Evolutionary conservation across 116 monocot genomes (phyloP).

Genomic region (Zostera marina): DNA sequence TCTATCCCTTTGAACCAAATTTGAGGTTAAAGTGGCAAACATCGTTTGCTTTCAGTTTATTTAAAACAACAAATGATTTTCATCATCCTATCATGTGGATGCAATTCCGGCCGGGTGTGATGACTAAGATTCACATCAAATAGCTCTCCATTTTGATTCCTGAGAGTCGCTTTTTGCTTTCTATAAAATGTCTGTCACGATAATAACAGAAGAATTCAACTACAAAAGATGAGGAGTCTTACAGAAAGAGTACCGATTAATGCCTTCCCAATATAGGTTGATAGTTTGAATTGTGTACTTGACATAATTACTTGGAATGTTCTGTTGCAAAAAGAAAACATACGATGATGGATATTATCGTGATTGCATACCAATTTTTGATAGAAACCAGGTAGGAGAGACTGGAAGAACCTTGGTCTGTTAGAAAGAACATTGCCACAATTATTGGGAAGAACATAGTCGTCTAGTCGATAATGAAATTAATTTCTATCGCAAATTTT

Average conservation of each 20-base stretch:
- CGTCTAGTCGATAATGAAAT: too few species aligned
- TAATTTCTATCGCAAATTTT: too few species aligned
- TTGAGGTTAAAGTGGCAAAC: too few species aligned
- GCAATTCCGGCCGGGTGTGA: too few species aligned
- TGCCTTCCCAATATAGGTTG: conserved; percentile 3
- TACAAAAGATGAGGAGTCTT: neutral
- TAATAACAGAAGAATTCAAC: neutral
- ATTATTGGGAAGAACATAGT: too few species aligned
- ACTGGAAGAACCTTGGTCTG: conserved; percentile 5
- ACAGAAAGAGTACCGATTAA: conserved; percentile 6
- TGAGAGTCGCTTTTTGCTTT: conserved; percentile 1
- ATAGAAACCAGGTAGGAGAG: conserved; percentile 11
- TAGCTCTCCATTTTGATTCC: neutral
- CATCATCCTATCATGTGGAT: too few species aligned
- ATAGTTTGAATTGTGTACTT: conserved; percentile 5
- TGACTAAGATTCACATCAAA: too few species aligned
- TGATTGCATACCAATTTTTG: conserved; percentile 5
- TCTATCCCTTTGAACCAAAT: too few species aligned
- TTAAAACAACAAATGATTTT: too few species aligned
- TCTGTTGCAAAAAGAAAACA: conserved; percentile 1
- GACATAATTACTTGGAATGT: conserved; percentile 11
- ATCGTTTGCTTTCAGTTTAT: too few species aligned
- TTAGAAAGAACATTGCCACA: neutral
- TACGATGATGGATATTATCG: neutral
- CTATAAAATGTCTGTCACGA: neutral